phyloP scores from a whole-genome alignment of 345 rosid species.

The Lepidium didymum region DNA sequence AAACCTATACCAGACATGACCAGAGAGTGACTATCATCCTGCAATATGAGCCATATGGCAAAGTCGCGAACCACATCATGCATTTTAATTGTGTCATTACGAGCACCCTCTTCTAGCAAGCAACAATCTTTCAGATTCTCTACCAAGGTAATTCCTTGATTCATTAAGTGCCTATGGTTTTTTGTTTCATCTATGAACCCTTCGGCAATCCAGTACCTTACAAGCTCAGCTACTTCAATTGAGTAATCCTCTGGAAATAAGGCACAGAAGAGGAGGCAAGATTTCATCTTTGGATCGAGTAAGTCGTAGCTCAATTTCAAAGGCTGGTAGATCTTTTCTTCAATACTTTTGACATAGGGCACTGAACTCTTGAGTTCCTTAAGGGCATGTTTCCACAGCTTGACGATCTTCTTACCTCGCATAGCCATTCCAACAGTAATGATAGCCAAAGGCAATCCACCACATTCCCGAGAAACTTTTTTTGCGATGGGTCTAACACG shows the following conservation, averaged over 20 bases:
- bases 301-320: slow-evolving; percentile 37
- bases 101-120: slow-evolving; percentile 36
- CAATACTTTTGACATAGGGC: slow-evolving; percentile 25
- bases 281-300: slow-evolving; percentile 14
- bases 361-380: slow-evolving; percentile 28
- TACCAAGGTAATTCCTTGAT: slow-evolving; percentile 32
- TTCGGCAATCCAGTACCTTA: slow-evolving; percentile 38
- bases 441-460: slow-evolving; percentile 47
- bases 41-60: slow-evolving; percentile 33
- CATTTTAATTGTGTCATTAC: slow-evolving; percentile 35
- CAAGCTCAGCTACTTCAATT: slow-evolving; percentile 31
- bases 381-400: slow-evolving; percentile 38
- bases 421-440: slow-evolving; percentile 33
- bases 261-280: slow-evolving; percentile 43
- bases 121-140: slow-evolving; percentile 42
- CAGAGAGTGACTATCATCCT: slow-evolving; percentile 24
- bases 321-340: slow-evolving; percentile 31
- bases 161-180: slow-evolving; percentile 19
- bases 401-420: slow-evolving; percentile 25
- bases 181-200: slow-evolving; percentile 32
- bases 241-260: slow-evolving; percentile 42
- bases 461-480: slow-evolving; percentile 30
- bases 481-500: slow-evolving; percentile 23
- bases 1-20: slow-evolving; percentile 30
- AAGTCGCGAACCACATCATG: slow-evolving; percentile 45